Evolutionary conservation across 345 rosid genomes (phyloP).

Genomic region (Lepidium didymum): DNA sequence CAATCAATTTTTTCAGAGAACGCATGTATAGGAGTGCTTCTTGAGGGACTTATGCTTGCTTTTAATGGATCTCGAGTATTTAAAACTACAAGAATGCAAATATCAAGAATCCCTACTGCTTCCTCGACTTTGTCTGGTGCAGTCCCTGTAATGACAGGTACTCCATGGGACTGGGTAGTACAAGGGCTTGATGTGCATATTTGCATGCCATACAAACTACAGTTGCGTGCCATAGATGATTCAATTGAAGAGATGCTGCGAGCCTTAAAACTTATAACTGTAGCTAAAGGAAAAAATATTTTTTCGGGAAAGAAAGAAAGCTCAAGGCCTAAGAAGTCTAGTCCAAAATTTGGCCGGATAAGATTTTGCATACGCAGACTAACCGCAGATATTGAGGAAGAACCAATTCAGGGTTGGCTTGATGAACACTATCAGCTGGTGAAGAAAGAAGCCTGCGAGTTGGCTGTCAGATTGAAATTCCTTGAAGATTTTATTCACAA

Average conservation of each 20-base stretch:
- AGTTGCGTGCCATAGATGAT: constrained; percentile 97
- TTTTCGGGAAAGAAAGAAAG: constrained; percentile 58
- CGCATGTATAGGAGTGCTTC: constrained; percentile 87
- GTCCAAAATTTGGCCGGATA: constrained; percentile 70
- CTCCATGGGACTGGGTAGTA: constrained; percentile 60
- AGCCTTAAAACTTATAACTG: constrained; percentile 65
- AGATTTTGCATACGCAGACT: constrained; percentile 70
- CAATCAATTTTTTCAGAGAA: constrained; percentile 98
- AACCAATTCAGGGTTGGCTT: constrained; percentile 98
- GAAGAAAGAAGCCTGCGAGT: constrained; percentile 80
- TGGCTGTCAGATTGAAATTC: constrained; percentile 83
- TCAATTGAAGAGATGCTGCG: constrained; percentile 91
- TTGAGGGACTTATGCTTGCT: constrained; percentile 74
- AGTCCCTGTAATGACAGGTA: constrained; percentile 32
- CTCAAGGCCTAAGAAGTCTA: constrained; percentile 61
- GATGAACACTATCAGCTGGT: constrained; percentile 82
- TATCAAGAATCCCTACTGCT: constrained; percentile 74
- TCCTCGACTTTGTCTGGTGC: constrained; percentile 48
- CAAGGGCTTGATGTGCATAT: constrained; percentile 91
- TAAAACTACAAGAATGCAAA: constrained; percentile 86
- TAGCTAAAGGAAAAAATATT: constrained; percentile 53
- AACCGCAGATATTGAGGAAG: constrained; percentile 91
- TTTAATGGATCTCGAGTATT: constrained; percentile 71
- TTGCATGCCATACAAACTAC: constrained; percentile 78
- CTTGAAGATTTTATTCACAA: constrained; percentile 59